These are phyloP conservation scores for Nitzschia sp. DNA, from an alignment of 108 stramenopile species.

Conservation along the genomic window DNA sequence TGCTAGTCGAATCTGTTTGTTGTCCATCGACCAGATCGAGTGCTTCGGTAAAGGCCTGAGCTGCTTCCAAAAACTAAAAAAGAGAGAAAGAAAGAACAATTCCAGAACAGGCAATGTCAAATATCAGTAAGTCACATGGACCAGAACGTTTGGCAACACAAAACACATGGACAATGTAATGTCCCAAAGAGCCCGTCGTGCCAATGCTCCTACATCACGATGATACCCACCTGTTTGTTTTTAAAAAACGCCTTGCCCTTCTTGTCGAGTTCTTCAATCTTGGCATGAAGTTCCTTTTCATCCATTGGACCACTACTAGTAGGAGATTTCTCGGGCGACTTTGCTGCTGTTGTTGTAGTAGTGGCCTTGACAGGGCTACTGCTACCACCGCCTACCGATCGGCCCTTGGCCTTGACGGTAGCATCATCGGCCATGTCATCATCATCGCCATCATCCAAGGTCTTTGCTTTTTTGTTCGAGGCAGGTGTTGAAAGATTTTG, in stretches of 20 bases:
- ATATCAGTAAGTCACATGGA: no score
- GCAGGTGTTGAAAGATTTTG: background rate
- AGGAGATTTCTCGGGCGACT: background rate
- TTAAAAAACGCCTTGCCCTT: slow-evolving; percentile 84
- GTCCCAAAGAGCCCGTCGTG: no score
- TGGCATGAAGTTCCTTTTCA: slow-evolving; percentile 55
- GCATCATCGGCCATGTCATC: slow-evolving; percentile 10
- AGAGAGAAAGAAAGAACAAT: background rate
- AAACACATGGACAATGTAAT: no score
- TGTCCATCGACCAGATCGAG: slow-evolving; percentile 64
- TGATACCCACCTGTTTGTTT: slow-evolving; percentile 55
- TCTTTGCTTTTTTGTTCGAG: slow-evolving; percentile 8
- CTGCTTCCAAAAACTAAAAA: slow-evolving; percentile 72
- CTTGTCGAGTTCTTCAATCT: slow-evolving; percentile 86
- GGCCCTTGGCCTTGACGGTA: background rate
- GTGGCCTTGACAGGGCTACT: slow-evolving; percentile 30
- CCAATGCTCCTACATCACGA: no score
- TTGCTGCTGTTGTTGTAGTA: slow-evolving; percentile 41
- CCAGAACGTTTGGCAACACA: no score
- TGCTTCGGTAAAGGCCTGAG: slow-evolving; percentile 80
- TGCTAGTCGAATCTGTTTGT: slow-evolving; percentile 7
- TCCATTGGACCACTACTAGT: slow-evolving; percentile 15
- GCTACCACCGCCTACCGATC: background rate
- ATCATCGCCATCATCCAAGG: slow-evolving; percentile 7
- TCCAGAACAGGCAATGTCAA: background rate